Base-by-base conservation (phyloP, 139 green algal genomes). In the Closterium sp. region DNA sequence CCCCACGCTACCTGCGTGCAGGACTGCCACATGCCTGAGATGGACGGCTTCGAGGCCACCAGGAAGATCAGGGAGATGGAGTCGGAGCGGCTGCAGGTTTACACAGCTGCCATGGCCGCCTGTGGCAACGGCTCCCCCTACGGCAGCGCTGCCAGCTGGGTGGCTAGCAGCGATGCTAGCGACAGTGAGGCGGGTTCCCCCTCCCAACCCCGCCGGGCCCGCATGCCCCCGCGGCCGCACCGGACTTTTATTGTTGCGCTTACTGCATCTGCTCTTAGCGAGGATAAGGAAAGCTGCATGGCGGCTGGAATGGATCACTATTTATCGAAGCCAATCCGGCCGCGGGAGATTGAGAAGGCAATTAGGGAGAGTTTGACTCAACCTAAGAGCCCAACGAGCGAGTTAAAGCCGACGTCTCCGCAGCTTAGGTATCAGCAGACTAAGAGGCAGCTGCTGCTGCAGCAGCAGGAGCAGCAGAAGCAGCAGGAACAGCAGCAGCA, bases 1-100 rank as follows among this genome's bases (percentile, higher is more conserved):
- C 3, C 9, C 12, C 43, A 4, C 38, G n/a, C n/a, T n/a, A n/a
- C n/a, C n/a, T n/a, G n/a, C n/a, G 66, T 84, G n/a, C 89, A 91
- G 90, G 90, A 92, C 38, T 92, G 90, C 34, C 90, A 92, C 84
- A 92, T 92, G 90, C 90, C 90, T 2, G 90, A 92, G 86, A 92
- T 92, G 90, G 90, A 91, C 31, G 89, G 89, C 9, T 91, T 91
- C 34, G 81, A 91, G 84, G 89, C 89, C 19, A 91, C 89, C n/a
- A 2, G 84, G 34, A 55, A 89, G 32, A 91, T 91, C 66, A 6
- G 89, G 19, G 64, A 83, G 28, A 38, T 91, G 34, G 89, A 91
- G 69, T 31, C 21, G 87, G 34, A n/a, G 33, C 19, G 69, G 87
- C 76, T 76, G 55, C 55, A 76, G 12, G 55, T 76, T 16, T 76